Base-by-base conservation (phyloP, 352 stramenopile genomes). In the Pythium periplocum region DNA sequence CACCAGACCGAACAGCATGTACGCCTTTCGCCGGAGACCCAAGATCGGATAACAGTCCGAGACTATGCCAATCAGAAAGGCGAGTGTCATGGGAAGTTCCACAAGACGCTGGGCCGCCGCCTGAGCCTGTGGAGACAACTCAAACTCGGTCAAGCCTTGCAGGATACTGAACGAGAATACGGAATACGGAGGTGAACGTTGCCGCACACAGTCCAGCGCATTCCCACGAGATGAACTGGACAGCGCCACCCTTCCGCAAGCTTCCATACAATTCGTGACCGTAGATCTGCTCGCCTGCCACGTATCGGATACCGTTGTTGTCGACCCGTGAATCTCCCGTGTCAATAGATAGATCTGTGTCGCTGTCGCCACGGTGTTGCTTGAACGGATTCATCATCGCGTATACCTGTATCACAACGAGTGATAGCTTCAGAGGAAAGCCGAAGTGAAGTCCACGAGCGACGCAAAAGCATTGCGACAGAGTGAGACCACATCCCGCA, bases 1-100 rank as follows among this genome's bases (percentile, higher is more conserved):
- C 58, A 83, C 61, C 44, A 67, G 79, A 4, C 92, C 92, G 36
- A 94, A 53, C 36, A 96, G 82, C 71, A 97, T 96, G 69, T 97
- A 98, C 9, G 82, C 80, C 68, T 96, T 97, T 44, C 89, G 78
- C 17, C 84, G 87, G 11, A 92, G 73, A 2, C 89, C 87, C 70
- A 89, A 86, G 69, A 97, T 93, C 36, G 92, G 90, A 57, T 95
- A 91, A 48, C 77, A 96, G 62, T 98, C 88, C 12, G 78, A 95
- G 10, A 97, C 55, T 2, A 97, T 66, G 34, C 90, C 90, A 40
- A 96, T 76, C 7, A 97, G 66, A 41, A 97, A 90, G 67, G 88
- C 95, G 46, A 96, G 75, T 9, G 74, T 79, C 78, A 90, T 95
- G 33, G 89, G 87, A 53, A 97, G 69, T 44, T 93, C 68, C 35